Evolutionary conservation across 2,329 filamentous ascomycete genomes (phyloP).

Genomic region (Sporothrix protearum): DNA sequence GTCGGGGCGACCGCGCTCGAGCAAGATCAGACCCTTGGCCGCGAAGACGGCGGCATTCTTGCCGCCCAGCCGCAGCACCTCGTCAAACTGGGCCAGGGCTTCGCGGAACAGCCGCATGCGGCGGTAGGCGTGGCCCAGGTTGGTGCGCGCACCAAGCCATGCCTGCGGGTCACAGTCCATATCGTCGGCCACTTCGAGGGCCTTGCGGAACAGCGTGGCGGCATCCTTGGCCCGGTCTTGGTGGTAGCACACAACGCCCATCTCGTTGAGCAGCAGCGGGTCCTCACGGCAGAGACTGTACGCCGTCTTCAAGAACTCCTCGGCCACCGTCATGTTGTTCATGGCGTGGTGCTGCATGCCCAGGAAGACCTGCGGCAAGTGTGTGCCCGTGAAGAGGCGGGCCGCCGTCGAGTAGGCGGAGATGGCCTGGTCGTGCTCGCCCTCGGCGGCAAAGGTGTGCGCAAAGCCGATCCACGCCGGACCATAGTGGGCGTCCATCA

Average conservation of each 20-base stretch:
- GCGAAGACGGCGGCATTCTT: slow-evolving; percentile 76
- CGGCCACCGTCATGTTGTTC: slow-evolving; percentile 89
- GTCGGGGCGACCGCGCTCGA: slow-evolving; percentile 70
- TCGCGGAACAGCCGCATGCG: slow-evolving; percentile 65
- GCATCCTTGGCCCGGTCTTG: slow-evolving; percentile 75
- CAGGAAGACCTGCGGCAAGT: slow-evolving; percentile 89
- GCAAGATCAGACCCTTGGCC: slow-evolving; percentile 77
- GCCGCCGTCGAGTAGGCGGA: slow-evolving; percentile 96
- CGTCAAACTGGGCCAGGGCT: slow-evolving; percentile 77
- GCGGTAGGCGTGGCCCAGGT: slow-evolving; percentile 83
- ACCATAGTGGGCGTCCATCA: slow-evolving; percentile 96
- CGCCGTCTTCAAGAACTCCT: slow-evolving; percentile 90
- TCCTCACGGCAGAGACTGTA: slow-evolving; percentile 80
- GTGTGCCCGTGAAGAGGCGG: slow-evolving; percentile 91
- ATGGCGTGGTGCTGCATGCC: slow-evolving; percentile 98
- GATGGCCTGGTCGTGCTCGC: slow-evolving; percentile 96
- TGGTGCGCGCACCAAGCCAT: slow-evolving; percentile 80
- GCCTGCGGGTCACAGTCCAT: slow-evolving; percentile 79
- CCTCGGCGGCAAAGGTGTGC: slow-evolving; percentile 95
- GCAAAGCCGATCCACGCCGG: slow-evolving; percentile 99
- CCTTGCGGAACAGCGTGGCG: slow-evolving; percentile 70
- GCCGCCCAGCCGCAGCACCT: slow-evolving; percentile 76
- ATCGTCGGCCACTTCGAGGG: slow-evolving; percentile 72
- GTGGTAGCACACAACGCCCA: slow-evolving; percentile 94
- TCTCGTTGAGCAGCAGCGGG: slow-evolving; percentile 87